phyloP scores from a whole-genome alignment of 805 yeast species.

The Saccharomycopsis sp. region DNA sequence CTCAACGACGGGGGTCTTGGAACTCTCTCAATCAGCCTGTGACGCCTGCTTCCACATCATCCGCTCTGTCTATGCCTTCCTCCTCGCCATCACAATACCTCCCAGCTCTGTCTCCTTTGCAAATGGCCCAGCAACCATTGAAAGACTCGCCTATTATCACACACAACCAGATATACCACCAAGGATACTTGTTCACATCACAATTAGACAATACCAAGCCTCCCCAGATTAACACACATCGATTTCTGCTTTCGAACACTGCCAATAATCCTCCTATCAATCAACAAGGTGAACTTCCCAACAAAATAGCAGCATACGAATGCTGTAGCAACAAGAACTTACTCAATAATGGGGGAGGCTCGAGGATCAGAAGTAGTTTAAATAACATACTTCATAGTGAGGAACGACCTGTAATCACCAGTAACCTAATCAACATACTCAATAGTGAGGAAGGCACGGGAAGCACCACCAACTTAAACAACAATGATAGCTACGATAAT shows the following conservation, averaged over 20 bases:
- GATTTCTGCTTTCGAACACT: no score
- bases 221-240: no score
- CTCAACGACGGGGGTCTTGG: not conserved
- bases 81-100: not conserved
- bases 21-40: not conserved
- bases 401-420: no score
- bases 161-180: not conserved
- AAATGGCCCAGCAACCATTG: not conserved
- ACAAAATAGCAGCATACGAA: no score
- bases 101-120: no score
- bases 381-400: no score
- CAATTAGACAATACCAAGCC: not conserved
- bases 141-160: not conserved
- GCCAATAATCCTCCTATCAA: no score
- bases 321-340: no score
- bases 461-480: not conserved
- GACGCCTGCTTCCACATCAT: not conserved
- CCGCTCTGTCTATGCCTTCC: not conserved
- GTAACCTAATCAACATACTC: no score
- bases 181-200: not conserved
- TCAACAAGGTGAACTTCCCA: no score
- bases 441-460: no score
- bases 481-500: not conserved
- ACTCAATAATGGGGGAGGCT: no score
- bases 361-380: not conserved